A percentile compares a stretch with the other conserved stretches of the same genome.
Conservation (phyloP, 352 stramenopile genomes). For the Globisporangium echinulatum region DNA sequence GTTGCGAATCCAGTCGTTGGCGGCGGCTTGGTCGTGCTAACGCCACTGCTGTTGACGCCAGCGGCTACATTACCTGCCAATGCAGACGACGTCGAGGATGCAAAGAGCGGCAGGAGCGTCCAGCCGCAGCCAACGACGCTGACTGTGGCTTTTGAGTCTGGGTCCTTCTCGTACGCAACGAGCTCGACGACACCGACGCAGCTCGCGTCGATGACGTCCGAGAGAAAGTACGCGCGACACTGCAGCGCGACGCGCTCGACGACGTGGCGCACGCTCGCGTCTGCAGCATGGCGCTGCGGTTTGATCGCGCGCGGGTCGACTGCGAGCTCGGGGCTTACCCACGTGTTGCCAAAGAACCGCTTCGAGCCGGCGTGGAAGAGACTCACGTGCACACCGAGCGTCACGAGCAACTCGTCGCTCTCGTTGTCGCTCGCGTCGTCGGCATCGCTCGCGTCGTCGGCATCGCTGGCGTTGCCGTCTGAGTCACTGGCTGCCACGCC, state of each 20-base stretch:
- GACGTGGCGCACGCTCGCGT: slow-evolving; percentile 42
- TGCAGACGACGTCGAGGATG: slow-evolving; percentile 12
- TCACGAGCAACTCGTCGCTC: slow-evolving; percentile 38
- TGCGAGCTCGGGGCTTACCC: slow-evolving; percentile 64
- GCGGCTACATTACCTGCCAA: no score
- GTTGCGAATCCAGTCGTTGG: slow-evolving; percentile 18
- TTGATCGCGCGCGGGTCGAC: slow-evolving; percentile 48
- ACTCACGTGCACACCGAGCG: slow-evolving; percentile 77
- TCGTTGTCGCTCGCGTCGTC: slow-evolving; percentile 33
- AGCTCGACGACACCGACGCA: slow-evolving; percentile 92
- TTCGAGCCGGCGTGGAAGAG: slow-evolving; percentile 84
- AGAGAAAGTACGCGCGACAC: slow-evolving; percentile 77
- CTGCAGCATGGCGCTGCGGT: slow-evolving; percentile 32
- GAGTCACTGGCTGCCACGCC: background rate
- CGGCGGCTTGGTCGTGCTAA: slow-evolving; percentile 11
- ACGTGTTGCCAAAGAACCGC: slow-evolving; percentile 92
- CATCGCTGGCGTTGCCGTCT: slow-evolving; percentile 19
- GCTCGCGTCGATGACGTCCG: slow-evolving; percentile 81
- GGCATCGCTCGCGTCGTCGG: slow-evolving; percentile 22
- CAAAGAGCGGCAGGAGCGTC: slow-evolving; percentile 89
- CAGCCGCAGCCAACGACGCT: slow-evolving; percentile 87
- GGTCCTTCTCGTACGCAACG: slow-evolving; percentile 86
- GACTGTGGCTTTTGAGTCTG: slow-evolving; percentile 61
- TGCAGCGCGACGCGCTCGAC: slow-evolving; percentile 52
- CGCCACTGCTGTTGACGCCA: no score